Evolutionary conservation across 2,329 filamentous ascomycete genomes (phyloP), one percentile per base, ranked within the genome.

Genomic region (Pseudocercospora musae): DNA sequence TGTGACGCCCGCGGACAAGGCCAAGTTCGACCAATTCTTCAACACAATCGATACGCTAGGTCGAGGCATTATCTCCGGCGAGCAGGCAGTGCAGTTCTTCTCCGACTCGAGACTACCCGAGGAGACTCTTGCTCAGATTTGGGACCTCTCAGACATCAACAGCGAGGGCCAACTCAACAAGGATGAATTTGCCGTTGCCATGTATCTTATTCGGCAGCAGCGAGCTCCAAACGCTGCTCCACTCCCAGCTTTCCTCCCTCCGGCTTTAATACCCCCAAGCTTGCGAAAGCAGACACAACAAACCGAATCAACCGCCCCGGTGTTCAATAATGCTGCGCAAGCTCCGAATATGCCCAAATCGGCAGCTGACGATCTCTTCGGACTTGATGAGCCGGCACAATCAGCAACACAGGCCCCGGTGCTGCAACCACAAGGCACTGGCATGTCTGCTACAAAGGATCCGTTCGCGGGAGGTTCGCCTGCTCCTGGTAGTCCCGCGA

Each of bases 161-260:
- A 95, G 92, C 7, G 90, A 93, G 69, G 95, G 95, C 10, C 88
- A 89, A 61, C 81, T 99, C 60, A 92, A 85, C 52, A 87, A 86
- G 70, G 95, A 99, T 69, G 93, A 96, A 71, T 99, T 99, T 74
- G 92, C 95, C 0, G 92, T 99, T 52, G 94, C 95, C 58, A 97
- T 99, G 93, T 96, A 96, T 74, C 82, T 99, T 56, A 97, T 99
- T 70, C 87, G 93, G 64, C 91, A 96, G 75, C 93, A 97, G 75
- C 85, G 93, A 58, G 89, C 85, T 67, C 89, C 88, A 65, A 86
- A 87, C 61, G 86, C 88, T 60, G 81, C 83, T 18, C 80, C 85
- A 27, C 77, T 98, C 31, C 95, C 95, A 1, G 81, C 88, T 21
- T 84, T 86, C n/a, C 79, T 99, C 46, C 93, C 94, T 9, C 81